Percentiles rank a stretch among this genome's conserved stretches.
phyloP scores from a whole-genome alignment of 192 early-diverging fungal species.

The Coemansia sp. region DNA sequence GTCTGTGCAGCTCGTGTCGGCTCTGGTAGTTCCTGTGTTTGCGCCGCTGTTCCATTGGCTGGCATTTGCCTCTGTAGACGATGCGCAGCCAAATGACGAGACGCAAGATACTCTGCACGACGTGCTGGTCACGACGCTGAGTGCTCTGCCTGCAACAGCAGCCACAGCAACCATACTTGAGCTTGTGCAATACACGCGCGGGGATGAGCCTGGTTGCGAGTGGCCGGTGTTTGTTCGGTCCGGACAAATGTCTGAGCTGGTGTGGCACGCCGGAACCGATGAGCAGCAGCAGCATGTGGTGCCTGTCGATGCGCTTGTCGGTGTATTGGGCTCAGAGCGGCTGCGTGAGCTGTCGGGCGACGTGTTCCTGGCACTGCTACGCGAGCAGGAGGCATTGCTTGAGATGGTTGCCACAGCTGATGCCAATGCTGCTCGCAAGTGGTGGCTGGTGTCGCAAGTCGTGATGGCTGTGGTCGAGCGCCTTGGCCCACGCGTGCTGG shows the following conservation, averaged over 20 bases:
- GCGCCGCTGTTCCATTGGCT: slow-evolving; percentile 61
- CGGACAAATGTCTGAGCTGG: neutral
- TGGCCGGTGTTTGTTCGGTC: slow-evolving; percentile 32
- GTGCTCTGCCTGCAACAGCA: slow-evolving; percentile 22
- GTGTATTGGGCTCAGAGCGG: slow-evolving; percentile 60
- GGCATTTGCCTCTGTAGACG: slow-evolving; percentile 27
- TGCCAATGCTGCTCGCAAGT: slow-evolving; percentile 16
- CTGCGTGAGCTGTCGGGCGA: slow-evolving; percentile 64
- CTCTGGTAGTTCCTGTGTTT: slow-evolving; percentile 56
- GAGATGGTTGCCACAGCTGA: slow-evolving; percentile 30
- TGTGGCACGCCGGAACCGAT: neutral
- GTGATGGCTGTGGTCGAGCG: slow-evolving; percentile 63
- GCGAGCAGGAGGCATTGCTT: slow-evolving; percentile 61
- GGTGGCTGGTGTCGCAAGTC: slow-evolving; percentile 51
- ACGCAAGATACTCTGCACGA: slow-evolving; percentile 55
- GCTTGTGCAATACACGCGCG: slow-evolving; percentile 27
- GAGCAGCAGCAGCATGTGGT: slow-evolving; percentile 33
- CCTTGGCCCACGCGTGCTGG: slow-evolving; percentile 72
- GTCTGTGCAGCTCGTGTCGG: slow-evolving; percentile 57
- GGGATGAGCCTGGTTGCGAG: slow-evolving; percentile 16
- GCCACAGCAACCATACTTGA: slow-evolving; percentile 23
- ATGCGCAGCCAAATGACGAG: slow-evolving; percentile 32
- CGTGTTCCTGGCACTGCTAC: slow-evolving; percentile 74
- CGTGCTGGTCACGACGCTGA: slow-evolving; percentile 14
- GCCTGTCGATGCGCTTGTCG: slow-evolving; percentile 64